Evolutionary conservation across 805 yeast genomes (phyloP), one percentile per base, ranked within the genome.

Genomic region (Hanseniaspora vineae): DNA sequence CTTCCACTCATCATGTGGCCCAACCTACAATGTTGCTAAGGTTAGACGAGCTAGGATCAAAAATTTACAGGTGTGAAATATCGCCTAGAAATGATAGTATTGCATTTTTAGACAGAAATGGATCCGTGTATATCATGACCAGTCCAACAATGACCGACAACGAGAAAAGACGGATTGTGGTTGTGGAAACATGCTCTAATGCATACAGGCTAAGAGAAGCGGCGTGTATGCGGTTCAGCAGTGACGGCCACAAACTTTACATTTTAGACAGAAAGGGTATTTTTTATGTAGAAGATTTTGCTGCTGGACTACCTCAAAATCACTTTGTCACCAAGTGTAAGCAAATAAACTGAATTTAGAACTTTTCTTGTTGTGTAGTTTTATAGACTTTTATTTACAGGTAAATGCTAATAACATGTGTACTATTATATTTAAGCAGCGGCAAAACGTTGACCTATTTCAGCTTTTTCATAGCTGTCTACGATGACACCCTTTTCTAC

Each of bases 71-170:
- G 42, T 76, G 81, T 49, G 79, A 81, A 19, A 72, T 84, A 0
- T 84, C 94, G 2, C 96, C 96, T 1, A 68, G 95, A 19, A 89
- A 92, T 31, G 95, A 88, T 58, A 81, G 92, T 0, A 71, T 87
- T 31, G 95, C 90, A 2, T 81, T 84, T 54, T 64, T 88, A 18
- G 92, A 84, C 58, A 76, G 84, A 50, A 78, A 78, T 48, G 97
- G 97, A 0, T 68, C 77, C 1, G 80, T 88, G 0, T 86, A 76
- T 55, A 67, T 87, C 39, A 75, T 84, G 62, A 70, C 78, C 12
- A 74, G 85, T 1, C 81, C 84, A 0, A 71, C 76, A 55, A 72
- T 76, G 61, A 73, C 73, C 49, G 70, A 69, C 50, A 77, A 76
- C 51, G 76, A 72, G 50, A 76, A 77, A 46, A 71, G 82, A 48